These are phyloP conservation scores for Penicillium turbatum DNA, from an alignment of 495 filamentous ascomycete genomes.

Conservation along the genomic window DNA sequence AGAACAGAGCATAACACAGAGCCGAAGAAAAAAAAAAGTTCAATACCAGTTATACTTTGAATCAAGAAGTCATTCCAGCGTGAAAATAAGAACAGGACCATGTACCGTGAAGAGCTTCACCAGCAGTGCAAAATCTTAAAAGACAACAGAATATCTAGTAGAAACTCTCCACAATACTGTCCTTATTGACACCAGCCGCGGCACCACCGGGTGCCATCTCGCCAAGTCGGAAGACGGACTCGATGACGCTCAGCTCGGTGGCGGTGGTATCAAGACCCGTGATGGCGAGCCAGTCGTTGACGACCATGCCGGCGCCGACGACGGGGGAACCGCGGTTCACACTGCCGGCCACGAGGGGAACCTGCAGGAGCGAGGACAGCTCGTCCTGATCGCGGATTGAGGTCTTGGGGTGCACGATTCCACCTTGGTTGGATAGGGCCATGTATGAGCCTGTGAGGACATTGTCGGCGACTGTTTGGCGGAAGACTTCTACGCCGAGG, in stretches of 20 bases:
- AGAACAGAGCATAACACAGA: background rate
- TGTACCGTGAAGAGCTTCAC: background rate
- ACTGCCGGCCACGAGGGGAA: conserved; percentile 88
- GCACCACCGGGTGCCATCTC: conserved; percentile 54
- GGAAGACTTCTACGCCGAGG: conserved; percentile 95
- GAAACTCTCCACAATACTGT: conserved; percentile 97
- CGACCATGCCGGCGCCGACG: conserved; percentile 97
- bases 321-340: conserved; percentile 90
- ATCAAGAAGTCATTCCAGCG: conserved; percentile 8
- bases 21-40: background rate
- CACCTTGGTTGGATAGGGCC: conserved; percentile 91
- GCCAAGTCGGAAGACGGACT: conserved; percentile 89
- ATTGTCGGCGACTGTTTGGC: conserved; percentile 95
- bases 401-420: conserved; percentile 95
- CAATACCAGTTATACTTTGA: background rate
- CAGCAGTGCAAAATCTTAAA: background rate
- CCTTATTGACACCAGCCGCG: conserved; percentile 79
- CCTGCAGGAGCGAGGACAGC: conserved; percentile 86
- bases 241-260: conserved; percentile 91
- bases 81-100: conserved; percentile 4
- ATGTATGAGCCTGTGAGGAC: conserved; percentile 95
- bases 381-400: conserved; percentile 96
- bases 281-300: conserved; percentile 99
- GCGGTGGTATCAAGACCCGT: conserved; percentile 94
- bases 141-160: conserved; percentile 57